Conservation (phyloP, 345 rosid genomes). For the Hypericum androsaemum region DNA sequence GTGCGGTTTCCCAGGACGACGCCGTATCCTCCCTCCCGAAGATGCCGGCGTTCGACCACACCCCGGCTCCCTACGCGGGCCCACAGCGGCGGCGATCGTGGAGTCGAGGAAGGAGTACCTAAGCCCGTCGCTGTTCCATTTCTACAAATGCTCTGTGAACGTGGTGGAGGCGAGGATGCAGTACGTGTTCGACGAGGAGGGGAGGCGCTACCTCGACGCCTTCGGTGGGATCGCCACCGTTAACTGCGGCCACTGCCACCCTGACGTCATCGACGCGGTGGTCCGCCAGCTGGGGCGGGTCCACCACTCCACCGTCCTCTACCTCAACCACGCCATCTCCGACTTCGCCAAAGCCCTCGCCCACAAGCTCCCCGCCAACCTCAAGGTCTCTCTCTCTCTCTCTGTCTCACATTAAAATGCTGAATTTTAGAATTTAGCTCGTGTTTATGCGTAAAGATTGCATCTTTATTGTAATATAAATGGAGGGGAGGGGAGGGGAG, state of each 20-base stretch:
- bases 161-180: conserved; percentile 94
- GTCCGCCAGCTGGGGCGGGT: conserved; percentile 59
- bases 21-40: conserved; percentile 34
- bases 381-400: conserved; percentile 34
- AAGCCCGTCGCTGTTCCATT: conserved; percentile 61
- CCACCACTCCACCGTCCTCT: conserved; percentile 85
- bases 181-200: conserved; percentile 81
- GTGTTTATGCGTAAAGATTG: neutral
- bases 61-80: conserved; percentile 82
- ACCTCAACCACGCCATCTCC: conserved; percentile 67
- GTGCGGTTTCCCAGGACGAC: conserved; percentile 8
- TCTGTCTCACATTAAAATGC: neutral
- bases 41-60: conserved; percentile 70
- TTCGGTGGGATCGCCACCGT: conserved; percentile 97
- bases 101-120: conserved; percentile 62
- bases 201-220: conserved; percentile 75
- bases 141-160: conserved; percentile 67
- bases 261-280: conserved; percentile 62
- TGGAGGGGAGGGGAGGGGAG: no score
- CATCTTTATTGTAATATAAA: neutral
- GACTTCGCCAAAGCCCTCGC: conserved; percentile 86
- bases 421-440: no score
- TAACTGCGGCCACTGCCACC: conserved; percentile 93
- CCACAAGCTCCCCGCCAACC: conserved; percentile 79
- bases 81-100: conserved; percentile 58